Conservation (phyloP, 2,329 filamentous ascomycete species). For the Pseudopithomyces maydicus region DNA sequence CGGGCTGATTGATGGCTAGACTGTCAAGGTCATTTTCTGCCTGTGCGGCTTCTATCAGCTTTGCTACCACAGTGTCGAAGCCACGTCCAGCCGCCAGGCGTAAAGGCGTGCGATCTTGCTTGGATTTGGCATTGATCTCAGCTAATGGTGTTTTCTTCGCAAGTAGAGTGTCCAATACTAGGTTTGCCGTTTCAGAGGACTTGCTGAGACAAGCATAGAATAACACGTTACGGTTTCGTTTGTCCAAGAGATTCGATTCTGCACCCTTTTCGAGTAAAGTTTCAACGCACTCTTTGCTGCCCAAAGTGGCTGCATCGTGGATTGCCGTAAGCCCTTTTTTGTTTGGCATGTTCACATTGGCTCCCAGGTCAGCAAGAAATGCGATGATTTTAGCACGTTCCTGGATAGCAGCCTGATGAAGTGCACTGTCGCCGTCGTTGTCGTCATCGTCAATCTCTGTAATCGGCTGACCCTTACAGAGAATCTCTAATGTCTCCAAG, state of each 20-base stretch:
- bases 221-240: conserved; percentile 14
- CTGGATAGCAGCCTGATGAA: conserved; percentile 12
- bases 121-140: conserved; percentile 16
- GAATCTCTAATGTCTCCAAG: conserved; percentile 14
- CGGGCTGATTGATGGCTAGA: conserved; percentile 14
- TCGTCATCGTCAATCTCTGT: conserved; percentile 20
- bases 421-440: conserved; percentile 13
- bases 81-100: conserved; percentile 18
- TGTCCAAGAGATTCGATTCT: conserved; percentile 8
- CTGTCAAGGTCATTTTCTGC: conserved; percentile 6
- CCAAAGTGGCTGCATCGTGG: conserved; percentile 11
- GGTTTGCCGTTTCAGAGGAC: conserved; percentile 4
- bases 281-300: conserved; percentile 15
- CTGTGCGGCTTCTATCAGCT: conserved; percentile 15
- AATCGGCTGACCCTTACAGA: conserved; percentile 4
- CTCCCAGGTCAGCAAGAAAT: conserved; percentile 10
- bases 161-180: not conserved
- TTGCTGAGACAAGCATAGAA: conserved; percentile 15
- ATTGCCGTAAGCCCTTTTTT: conserved; percentile 12
- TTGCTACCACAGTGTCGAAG: conserved; percentile 9
- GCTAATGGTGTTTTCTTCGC: conserved; percentile 1
- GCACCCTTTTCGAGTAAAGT: conserved; percentile 15
- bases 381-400: conserved; percentile 9
- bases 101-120: conserved; percentile 9
- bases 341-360: conserved; percentile 18